Evolutionary conservation across 805 yeast genomes (phyloP), one percentile per base, ranked within the genome.

Genomic region (Ogataea saltuana): DNA sequence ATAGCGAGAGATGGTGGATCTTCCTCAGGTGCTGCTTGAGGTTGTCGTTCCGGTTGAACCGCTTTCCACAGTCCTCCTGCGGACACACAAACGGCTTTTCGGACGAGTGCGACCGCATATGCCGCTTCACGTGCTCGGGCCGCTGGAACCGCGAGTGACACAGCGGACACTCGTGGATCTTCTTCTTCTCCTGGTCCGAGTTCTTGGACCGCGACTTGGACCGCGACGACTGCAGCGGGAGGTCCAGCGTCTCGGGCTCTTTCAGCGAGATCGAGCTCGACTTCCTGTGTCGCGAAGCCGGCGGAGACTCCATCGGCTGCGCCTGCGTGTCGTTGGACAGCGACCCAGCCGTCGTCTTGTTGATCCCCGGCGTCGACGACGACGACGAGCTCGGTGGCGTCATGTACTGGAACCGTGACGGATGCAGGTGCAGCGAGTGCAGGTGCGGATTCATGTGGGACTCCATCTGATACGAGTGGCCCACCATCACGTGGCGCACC

Each of bases 81-180:
- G 75, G 73, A 57, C 83, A 78, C 45, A 67, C 71, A 51, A 69
- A 78, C 6, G 83, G 83, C 53, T 77, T 78, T 49, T 78, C 83
- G 9, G 75, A 65, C 4, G 80, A 72, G 59, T 78, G 83, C 32
- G 77, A 69, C 56, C 79, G 71, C 74, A 78, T 69, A 54, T 78
- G 81, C 48, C 87, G 60, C 58, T 78, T 82, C 21, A 82, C 88
- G 60, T 82, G 88, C 54, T 82, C 88, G 2, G 88, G 85, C 50
- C 85, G 63, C 58, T 81, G 87, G 68, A 81, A 81, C 39, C 75
- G 63, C 29, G 80, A 71, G 36, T 75, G 78, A 57, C 88, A 81
- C 31, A 80, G 59, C 1, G 85, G 85, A 63, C 88, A 82, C 50
- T 71, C 71, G 60, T 82, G 86, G 39, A 71, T 69, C 60, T 81